phyloP scores from a whole-genome alignment of 1,139 yeast species.

The Suhomyces chickasaworum region DNA sequence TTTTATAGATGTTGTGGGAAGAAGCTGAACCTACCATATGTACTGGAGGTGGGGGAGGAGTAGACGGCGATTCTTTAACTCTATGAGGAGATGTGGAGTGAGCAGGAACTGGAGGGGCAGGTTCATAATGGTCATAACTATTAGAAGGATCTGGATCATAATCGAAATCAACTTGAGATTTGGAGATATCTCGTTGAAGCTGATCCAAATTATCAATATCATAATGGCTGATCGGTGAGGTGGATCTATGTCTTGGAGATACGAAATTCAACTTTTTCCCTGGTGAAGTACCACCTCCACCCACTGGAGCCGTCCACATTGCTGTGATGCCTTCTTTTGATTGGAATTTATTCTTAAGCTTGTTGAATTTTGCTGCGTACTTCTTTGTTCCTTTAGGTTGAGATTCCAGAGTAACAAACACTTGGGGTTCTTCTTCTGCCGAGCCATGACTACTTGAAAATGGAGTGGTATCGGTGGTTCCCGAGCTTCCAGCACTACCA shows the following conservation, averaged over 20 bases:
- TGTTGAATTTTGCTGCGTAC: conserved; percentile 31
- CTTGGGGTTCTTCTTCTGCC: conserved; percentile 15
- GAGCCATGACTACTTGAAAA: conserved; percentile 12
- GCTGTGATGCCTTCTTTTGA: conserved; percentile 40
- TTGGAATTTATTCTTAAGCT: conserved; percentile 35
- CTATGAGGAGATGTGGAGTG: conserved; percentile 1
- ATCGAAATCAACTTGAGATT: conserved; percentile 13
- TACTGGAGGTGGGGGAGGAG: conserved; percentile 14
- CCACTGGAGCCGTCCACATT: conserved; percentile 22
- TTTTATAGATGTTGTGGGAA: conserved; percentile 2
- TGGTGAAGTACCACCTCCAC: conserved; percentile 7
- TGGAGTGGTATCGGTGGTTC: conserved; percentile 9
- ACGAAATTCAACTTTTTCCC: conserved; percentile 5
- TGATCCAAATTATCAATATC: conserved; percentile 24
- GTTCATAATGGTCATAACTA: conserved; percentile 17
- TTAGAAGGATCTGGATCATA: conserved; percentile 7
- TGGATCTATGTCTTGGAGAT: conserved; percentile 14
- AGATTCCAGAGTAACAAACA: conserved; percentile 19
- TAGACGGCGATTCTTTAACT: neutral
- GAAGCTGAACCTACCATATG: conserved; percentile 6
- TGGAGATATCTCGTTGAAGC: conserved; percentile 22
- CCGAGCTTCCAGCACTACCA: conserved; percentile 6
- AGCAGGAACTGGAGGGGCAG: conserved; percentile 23
- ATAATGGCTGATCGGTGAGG: conserved; percentile 25
- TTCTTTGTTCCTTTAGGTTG: conserved; percentile 23